Evolutionary conservation across 2,329 filamentous ascomycete species (phyloP), one percentile per base, ranked within the genome.

Genomic region (Shiraia bambusicola): DNA sequence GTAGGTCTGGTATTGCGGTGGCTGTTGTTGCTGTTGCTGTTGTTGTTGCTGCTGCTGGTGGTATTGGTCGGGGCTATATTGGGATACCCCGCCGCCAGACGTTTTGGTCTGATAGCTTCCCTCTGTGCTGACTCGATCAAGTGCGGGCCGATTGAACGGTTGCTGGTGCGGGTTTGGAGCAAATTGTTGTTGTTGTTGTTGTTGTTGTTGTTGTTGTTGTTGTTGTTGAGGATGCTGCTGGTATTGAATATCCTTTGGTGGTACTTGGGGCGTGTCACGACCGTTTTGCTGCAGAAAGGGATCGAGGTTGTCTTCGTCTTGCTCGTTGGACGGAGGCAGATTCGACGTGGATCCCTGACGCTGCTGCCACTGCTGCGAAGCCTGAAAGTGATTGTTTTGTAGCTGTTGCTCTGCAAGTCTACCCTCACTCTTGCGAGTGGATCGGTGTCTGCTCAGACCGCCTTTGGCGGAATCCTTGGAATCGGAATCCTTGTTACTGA

Each of bases 41-140:
- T 49, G 56, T 44, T 58, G 58, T 30, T 42, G 42, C 32, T 42
- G 42, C 25, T 54, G 51, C 30, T 51, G 50, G 37, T 65, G 59
- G 41, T 66, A 63, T 53, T 63, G 57, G 37, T 67, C 63, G 32
- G 66, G 59, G 59, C 65, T 67, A 58, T 68, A 68, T 44, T 63
- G 65, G 14, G 67, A 60, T 63, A 65, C 65, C 61, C 65, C 65
- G 58, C 65, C 65, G 58, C 65, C 61, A 22, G 19, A 22, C 4
- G 19, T 22, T 50, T 65, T 62, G 36, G 62, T 55, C 44, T 60
- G 59, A 49, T 66, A 66, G 58, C 63, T 68, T 36, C 62, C 61
- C 54, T 67, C 63, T 30, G 65, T 67, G 61, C 63, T 65, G 37
- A 69, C 65, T 42, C 61, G 63, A 52, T 63, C 63, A 52, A 68